Conservation (phyloP, 2,329 filamentous ascomycete genomes). For the Neofusicoccum cordaticola region DNA sequence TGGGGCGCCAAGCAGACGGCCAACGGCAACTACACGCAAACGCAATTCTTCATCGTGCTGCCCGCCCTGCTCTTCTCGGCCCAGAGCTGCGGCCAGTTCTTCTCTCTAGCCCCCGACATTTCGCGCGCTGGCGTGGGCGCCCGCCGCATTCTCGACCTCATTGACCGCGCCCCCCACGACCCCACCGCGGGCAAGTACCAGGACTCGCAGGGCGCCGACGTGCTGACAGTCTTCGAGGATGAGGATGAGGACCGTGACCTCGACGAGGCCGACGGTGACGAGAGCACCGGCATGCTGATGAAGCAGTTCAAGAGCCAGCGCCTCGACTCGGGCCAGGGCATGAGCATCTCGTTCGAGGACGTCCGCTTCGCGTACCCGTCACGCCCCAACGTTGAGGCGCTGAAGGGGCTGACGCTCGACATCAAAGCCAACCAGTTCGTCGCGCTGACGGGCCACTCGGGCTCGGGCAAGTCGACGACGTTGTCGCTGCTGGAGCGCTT, state of each 20-base stretch:
- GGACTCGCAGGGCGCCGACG: neutral
- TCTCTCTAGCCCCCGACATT: slow-evolving; percentile 52
- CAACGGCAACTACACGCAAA: slow-evolving; percentile 47
- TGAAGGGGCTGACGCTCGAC: slow-evolving; percentile 20
- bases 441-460: slow-evolving; percentile 49
- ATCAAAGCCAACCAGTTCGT: slow-evolving; percentile 42
- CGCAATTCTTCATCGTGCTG: slow-evolving; percentile 58
- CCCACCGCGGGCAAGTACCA: neutral
- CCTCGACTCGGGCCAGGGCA: neutral
- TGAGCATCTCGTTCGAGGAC: slow-evolving; percentile 3
- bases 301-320: neutral
- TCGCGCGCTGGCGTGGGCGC: neutral
- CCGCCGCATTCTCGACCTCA: neutral
- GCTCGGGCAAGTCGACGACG: slow-evolving; percentile 48
- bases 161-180: neutral
- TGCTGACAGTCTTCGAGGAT: neutral
- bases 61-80: slow-evolving; percentile 66
- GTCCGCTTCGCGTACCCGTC: slow-evolving; percentile 13
- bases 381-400: slow-evolving; percentile 31
- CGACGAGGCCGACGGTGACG: neutral
- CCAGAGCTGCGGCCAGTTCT: slow-evolving; percentile 64
- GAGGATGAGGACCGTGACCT: neutral
- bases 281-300: neutral
- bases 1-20: slow-evolving; percentile 52
- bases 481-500: slow-evolving; percentile 48